Evolutionary conservation across 1,284 basidiomycete species (phyloP).

Genomic region (Coniophora puteana): DNA sequence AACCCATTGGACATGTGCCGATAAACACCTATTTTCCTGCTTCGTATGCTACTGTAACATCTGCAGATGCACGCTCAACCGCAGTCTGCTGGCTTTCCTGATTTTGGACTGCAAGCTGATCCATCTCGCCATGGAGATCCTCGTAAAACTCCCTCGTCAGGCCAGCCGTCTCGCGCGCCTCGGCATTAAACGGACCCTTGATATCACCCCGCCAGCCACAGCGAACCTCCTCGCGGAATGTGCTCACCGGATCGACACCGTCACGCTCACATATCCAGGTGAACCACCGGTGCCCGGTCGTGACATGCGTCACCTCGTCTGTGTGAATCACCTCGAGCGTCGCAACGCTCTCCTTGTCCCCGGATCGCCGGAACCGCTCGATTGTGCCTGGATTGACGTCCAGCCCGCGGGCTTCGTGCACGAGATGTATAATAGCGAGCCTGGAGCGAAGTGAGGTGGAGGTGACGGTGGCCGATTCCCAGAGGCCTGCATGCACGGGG

Average conservation of each 20-base stretch:
- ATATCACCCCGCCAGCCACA: slow-evolving; percentile 76
- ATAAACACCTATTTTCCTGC: too few species aligned
- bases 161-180: slow-evolving; percentile 74
- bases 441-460: slow-evolving; percentile 70
- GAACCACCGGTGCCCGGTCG: slow-evolving; percentile 83
- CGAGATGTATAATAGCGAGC: slow-evolving; percentile 86
- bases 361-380: slow-evolving; percentile 67
- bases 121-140: slow-evolving; percentile 62
- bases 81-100: too few species aligned
- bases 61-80: too few species aligned
- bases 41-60: too few species aligned
- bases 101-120: too few species aligned
- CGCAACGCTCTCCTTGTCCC: slow-evolving; percentile 69
- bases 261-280: slow-evolving; percentile 71
- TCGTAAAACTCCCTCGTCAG: slow-evolving; percentile 71
- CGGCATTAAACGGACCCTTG: slow-evolving; percentile 83
- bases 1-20: too few species aligned
- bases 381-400: slow-evolving; percentile 88
- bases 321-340: slow-evolving; percentile 77
- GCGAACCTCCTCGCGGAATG: slow-evolving; percentile 75
- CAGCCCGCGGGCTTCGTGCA: slow-evolving; percentile 85
- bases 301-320: slow-evolving; percentile 81
- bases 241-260: slow-evolving; percentile 63
- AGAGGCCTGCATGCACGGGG: slow-evolving; percentile 74
- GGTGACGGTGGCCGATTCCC: slow-evolving; percentile 80